phyloP scores from a whole-genome alignment of 176 grass and related monocot species.

The Zea luxurians region DNA sequence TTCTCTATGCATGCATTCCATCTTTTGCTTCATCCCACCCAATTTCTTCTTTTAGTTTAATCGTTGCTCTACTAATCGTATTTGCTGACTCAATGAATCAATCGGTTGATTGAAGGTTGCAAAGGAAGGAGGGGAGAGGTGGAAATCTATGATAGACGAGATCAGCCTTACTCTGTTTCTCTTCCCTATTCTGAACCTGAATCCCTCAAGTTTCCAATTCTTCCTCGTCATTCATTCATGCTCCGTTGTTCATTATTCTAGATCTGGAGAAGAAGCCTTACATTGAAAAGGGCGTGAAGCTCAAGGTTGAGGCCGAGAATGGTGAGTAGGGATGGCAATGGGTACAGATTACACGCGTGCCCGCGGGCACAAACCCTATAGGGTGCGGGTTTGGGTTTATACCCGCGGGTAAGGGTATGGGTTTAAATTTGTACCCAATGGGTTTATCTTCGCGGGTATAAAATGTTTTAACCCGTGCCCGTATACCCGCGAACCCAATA shows the following conservation, averaged over 20 bases:
- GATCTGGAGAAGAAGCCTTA: slow-evolving; percentile 83
- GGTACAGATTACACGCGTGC: no score
- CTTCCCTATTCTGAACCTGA: not conserved
- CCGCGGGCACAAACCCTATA: no score
- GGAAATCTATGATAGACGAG: slow-evolving; percentile 72
- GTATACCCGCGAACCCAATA: no score
- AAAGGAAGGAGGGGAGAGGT: slow-evolving; percentile 85
- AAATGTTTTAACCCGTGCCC: no score
- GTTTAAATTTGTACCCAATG: no score
- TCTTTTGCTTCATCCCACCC: no score
- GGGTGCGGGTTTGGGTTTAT: no score
- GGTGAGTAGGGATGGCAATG: no score
- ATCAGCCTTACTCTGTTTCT: slow-evolving; percentile 24
- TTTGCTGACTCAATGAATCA: not conserved
- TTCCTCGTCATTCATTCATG: not conserved
- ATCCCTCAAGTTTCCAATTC: no score
- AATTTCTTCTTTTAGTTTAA: not conserved
- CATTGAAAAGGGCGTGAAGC: slow-evolving; percentile 55
- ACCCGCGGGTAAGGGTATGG: no score
- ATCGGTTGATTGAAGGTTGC: slow-evolving; percentile 39
- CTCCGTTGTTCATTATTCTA: not conserved
- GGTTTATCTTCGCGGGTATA: no score
- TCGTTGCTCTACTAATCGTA: not conserved
- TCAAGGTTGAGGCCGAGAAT: slow-evolving; percentile 56
- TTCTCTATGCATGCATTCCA: not conserved